Percentiles rank a stretch among this genome's conserved stretches.
Evolutionary conservation across 805 yeast species (phyloP).

Genomic region (Barnettozyma sucrosica): DNA sequence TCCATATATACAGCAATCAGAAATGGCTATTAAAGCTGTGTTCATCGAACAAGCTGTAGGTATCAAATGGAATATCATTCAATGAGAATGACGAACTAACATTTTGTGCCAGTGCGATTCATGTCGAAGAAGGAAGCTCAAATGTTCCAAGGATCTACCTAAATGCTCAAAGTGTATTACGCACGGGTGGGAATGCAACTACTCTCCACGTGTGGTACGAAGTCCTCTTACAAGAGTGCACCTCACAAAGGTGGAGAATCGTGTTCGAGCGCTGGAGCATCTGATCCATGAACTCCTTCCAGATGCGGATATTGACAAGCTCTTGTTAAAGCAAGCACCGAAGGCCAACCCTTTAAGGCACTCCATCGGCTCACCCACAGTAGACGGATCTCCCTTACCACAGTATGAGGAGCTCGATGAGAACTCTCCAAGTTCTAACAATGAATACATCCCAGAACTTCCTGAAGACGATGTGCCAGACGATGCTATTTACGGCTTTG

Average conservation of each 20-base stretch:
- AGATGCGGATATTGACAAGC: constrained; percentile 39
- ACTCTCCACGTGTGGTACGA: constrained; percentile 72
- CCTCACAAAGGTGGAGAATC: constrained; percentile 66
- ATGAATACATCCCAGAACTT: constrained; percentile 23
- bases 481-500: constrained; percentile 47
- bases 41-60: constrained; percentile 2
- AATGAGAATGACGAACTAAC: constrained; percentile 7
- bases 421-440: constrained; percentile 8
- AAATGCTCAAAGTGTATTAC: constrained; percentile 68
- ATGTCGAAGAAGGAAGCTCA: constrained; percentile 72
- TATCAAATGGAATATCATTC: neutral
- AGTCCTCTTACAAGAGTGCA: constrained; percentile 81
- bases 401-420: neutral
- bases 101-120: constrained; percentile 54
- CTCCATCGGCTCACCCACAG: neutral
- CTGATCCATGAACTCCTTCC: constrained; percentile 40
- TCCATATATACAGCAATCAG: neutral
- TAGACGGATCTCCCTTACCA: neutral
- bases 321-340: constrained; percentile 21
- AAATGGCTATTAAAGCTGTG: neutral
- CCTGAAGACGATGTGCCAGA: constrained; percentile 35
- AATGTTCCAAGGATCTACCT: constrained; percentile 76
- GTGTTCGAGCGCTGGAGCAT: constrained; percentile 42
- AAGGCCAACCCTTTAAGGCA: constrained; percentile 4
- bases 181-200: constrained; percentile 69